Base-by-base conservation (phyloP, 2,329 filamentous ascomycete species). In the Sclerotinia minor region DNA sequence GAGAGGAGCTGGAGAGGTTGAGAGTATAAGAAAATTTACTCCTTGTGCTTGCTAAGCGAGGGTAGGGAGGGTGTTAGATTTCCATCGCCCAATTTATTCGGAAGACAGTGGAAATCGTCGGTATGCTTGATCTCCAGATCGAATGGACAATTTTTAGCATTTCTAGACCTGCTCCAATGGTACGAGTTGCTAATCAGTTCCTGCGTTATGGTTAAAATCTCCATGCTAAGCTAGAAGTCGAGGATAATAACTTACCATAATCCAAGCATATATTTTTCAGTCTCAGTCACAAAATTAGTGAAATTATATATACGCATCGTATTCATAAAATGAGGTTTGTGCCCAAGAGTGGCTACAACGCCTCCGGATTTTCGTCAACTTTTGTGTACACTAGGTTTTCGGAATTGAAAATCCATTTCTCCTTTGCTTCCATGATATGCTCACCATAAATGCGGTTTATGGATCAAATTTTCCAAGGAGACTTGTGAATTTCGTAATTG, bases 171-270 rank as follows among this genome's bases (percentile, higher is more conserved):
- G 35, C 61, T 2, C 50, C 47, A 8, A 54, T 45, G 7, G 17
- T 45, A 2, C 35, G 47, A 8, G 61, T 64, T 21, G 61, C 61
- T 13, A 54, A 64, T 54, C 55, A 50, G 32, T 54, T 55, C 8
- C 50, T 45, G 13, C 0, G 8, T 29, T 17, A n/a, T n/a, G 7
- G 19, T 41, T 3, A 15, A 15, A 15, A 44, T 32, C 15, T 26
- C 24, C 11, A 13, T 4, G 24, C 19, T 35, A 13, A 11, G 13
- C 24, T 8, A 53, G 6, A 6, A n/a, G 11, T 11, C 6, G 17
- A 15, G n/a, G 26, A 26, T 15, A 5, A 8, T 24, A 21, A 15
- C 50, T 29, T 13, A 35, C 61, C 61, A 5, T 19, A 45, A 29
- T 3, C 61, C 24, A 15, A 49, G 2, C 26, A 50, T 50, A 44